phyloP scores from a whole-genome alignment of 495 filamentous ascomycete species.

The Polyplosphaeria fusca region DNA sequence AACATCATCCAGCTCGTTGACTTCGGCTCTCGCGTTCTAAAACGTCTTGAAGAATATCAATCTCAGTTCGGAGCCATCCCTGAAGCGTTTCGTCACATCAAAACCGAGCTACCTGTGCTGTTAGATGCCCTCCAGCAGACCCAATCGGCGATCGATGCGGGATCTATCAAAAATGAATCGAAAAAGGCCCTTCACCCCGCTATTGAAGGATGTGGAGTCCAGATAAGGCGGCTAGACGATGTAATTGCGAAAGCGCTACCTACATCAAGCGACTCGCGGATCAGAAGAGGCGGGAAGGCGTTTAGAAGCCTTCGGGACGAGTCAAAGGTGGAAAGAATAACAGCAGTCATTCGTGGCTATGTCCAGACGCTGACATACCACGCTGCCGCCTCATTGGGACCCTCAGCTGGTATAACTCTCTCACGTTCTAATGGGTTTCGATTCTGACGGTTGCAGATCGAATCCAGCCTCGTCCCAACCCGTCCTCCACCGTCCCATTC shows the following conservation, averaged over 20 bases:
- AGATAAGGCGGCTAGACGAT: conserved; percentile 9
- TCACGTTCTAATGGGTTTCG: too few relatives aligned
- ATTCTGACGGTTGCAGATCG: too few relatives aligned
- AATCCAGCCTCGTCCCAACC: too few relatives aligned
- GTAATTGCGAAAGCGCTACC: conserved; percentile 8
- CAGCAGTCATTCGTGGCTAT: conserved; percentile 4
- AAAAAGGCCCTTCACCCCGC: conserved; percentile 15
- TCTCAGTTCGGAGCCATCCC: conserved; percentile 6
- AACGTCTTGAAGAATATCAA: conserved; percentile 10
- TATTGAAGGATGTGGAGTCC: conserved; percentile 7
- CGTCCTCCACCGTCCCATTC: conserved; percentile 40
- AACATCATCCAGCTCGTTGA: conserved; percentile 13
- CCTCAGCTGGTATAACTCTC: too few relatives aligned
- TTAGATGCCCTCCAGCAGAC: conserved; percentile 14
- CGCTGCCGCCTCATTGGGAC: conserved; percentile 9
- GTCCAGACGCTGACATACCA: conserved; percentile 16
- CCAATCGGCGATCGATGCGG: conserved; percentile 1
- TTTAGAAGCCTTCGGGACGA: conserved; percentile 10
- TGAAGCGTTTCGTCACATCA: conserved; percentile 13
- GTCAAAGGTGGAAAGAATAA: conserved; percentile 13
- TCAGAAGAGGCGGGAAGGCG: conserved; percentile 6
- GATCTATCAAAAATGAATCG: conserved; percentile 1
- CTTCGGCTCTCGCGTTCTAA: conserved; percentile 11
- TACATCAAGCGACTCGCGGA: conserved; percentile 1
- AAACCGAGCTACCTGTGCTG: conserved; percentile 8